A percentile compares a stretch with the other conserved stretches of the same genome.
These are phyloP conservation scores for Vinca minor DNA, from an alignment of 257 asterid genomes.

Conservation along the genomic window DNA sequence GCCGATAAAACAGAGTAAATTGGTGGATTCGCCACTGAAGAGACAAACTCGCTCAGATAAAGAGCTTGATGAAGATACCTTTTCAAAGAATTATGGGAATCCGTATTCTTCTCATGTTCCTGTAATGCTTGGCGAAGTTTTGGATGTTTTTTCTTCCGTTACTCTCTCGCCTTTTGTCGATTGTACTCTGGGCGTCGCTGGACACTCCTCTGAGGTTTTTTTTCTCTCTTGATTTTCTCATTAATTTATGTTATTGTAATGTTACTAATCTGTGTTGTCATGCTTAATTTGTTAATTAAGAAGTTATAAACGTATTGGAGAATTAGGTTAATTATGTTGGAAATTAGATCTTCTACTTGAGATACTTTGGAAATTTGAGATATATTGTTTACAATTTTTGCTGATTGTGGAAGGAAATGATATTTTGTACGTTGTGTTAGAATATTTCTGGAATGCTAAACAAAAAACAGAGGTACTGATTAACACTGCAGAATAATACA, in stretches of 20 bases:
- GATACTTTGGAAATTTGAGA: no score
- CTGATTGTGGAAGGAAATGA: no score
- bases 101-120: constrained; percentile 63
- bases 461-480: no score
- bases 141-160: constrained; percentile 58
- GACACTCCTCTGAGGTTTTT: constrained; percentile 78
- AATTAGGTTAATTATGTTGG: no score
- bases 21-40: constrained; percentile 38
- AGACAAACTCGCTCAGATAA: constrained; percentile 78
- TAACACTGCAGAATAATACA: no score
- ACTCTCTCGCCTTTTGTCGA: constrained; percentile 72
- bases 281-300: background rate
- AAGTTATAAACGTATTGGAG: no score
- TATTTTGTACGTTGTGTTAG: no score
- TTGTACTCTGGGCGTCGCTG: constrained; percentile 94
- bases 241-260: background rate
- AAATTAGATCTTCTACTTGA: no score
- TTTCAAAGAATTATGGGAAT: constrained; percentile 45
- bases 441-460: no score
- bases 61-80: constrained; percentile 59
- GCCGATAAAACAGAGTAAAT: constrained; percentile 11
- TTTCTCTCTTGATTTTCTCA: background rate
- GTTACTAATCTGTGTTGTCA: background rate
- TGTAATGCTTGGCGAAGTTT: constrained; percentile 78
- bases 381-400: no score